Conservation (phyloP, 2,329 filamentous ascomycete species). For the Pseudogymnoascus sp. region DNA sequence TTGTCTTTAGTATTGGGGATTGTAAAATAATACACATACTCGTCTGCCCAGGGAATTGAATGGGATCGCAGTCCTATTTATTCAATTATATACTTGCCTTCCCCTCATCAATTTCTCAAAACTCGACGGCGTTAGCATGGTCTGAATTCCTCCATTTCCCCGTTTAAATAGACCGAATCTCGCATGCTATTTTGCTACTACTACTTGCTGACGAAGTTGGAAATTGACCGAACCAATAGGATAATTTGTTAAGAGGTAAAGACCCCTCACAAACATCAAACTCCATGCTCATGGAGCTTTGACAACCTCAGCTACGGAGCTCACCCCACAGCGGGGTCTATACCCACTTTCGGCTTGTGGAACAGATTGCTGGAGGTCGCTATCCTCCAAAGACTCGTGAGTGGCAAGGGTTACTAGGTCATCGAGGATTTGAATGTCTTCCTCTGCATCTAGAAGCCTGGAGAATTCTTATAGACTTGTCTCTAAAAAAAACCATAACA, state of each 20-base stretch:
- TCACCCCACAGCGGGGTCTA: neutral
- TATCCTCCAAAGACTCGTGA: no score
- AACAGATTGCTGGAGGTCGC: no score
- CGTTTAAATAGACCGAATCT: neutral
- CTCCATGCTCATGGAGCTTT: neutral
- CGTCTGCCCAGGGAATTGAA: neutral
- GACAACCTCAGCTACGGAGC: neutral
- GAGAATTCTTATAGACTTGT: no score
- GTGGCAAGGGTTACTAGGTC: no score
- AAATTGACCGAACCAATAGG: neutral
- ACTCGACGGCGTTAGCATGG: neutral
- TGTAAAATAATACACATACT: neutral
- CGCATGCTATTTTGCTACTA: neutral
- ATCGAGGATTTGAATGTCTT: no score
- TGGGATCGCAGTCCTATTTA: no score
- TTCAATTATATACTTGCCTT: neutral
- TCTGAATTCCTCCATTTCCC: neutral
- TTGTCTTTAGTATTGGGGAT: neutral
- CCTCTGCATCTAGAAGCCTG: no score
- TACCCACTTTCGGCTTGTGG: neutral
- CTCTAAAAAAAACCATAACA: neutral
- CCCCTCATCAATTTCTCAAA: neutral
- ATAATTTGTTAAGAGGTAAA: neutral
- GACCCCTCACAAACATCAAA: neutral
- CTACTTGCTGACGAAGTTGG: neutral